Base-by-base conservation (phyloP, 2,329 filamentous ascomycete species). In the Fusarium nygamai region DNA sequence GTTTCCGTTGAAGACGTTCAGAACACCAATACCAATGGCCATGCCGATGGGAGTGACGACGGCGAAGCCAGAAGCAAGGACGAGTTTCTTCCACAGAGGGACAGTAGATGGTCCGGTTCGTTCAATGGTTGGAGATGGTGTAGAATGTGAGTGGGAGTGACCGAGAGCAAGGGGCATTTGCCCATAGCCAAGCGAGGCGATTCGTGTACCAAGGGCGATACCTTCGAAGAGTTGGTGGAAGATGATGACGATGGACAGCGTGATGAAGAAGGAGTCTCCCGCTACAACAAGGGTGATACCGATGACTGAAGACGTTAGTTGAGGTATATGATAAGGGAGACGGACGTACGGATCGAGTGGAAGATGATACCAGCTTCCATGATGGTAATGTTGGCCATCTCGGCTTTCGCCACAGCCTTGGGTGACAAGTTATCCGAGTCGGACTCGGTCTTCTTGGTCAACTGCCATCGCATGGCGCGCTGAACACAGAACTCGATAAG, bases 151-250 rank as follows among this genome's bases (percentile, higher is more conserved):
- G 48, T 78, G 74, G 0, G 62, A 39, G 39, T 76, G 70, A 16
- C 72, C 41, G 39, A 77, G 33, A 57, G 78, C 50, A 13, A 77
- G 61, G 17, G 71, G 65, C n/a, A 74, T 67, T 8, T 66, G 53
- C 12, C 61, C 64, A 5, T 80, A 80, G 24, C 85, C 86, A 0
- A 94, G 84, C 0, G 87, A 85, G 8, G 92, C 91, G 73, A 94
- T 94, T 16, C 91, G 89, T 5, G 90, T 90, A 9, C 93, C 92
- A 0, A 95, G 89, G 0, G 93, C 93, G 53, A 95, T 86, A 17
- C 93, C 93, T 78, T 94, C 92, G 76, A 95, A 94, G 83, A 93
- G 89, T 78, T 94, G 92, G 78, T 94, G 92, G 83, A 94, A 94
- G 65, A 94, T 83, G 67, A 95, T 93, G 58, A 94, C 92, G 44